Base-by-base conservation (phyloP, 805 yeast genomes). In the Priceomyces melissophilus region DNA sequence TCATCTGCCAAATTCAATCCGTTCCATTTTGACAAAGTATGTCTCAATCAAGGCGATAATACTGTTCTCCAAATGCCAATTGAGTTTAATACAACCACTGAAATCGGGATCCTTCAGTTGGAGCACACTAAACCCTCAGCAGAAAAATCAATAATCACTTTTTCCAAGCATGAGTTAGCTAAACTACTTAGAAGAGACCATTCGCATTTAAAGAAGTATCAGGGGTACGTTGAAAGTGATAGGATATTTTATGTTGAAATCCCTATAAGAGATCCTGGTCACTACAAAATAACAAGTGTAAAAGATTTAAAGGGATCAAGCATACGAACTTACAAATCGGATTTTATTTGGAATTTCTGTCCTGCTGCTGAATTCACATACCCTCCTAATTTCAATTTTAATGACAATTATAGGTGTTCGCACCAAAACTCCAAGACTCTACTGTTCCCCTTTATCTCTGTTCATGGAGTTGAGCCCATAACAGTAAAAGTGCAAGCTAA, bases 1-100 rank as follows among this genome's bases (percentile, higher is more conserved):
- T 84, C 95, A 33, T 83, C 95, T 0, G 96, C 95, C 3, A 70
- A 73, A 53, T 65, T 93, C 51, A 88, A 90, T 48, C 96, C 96
- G 2, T 76, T 79, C 50, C 77, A 72, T 37, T 79, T 76, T 38
- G 57, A 55, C 23, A 70, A 78, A 3, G 76, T 75, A 45, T 93
- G 99, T 64, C 49, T 84, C 33, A 75, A 76, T 12, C 48, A 56
- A 10, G 40, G 42, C 7, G 42, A n/a, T 10, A 46, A 75, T 23
- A 60, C 67, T 12, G 13, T 29, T 16, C 26, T 61, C 16, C 52
- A 54, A 27, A 67, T 89, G 44, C 96, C 98, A 5, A 69, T 93
- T 10, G 79, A 82, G 48, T 76, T 88, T 50, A 90, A 93, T 52
- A 82, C 96, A 9, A 80, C 96, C 2, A 75, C 80, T 3, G 84